Base-by-base conservation (phyloP, 805 yeast species). In the Yarrowia hollandica region DNA sequence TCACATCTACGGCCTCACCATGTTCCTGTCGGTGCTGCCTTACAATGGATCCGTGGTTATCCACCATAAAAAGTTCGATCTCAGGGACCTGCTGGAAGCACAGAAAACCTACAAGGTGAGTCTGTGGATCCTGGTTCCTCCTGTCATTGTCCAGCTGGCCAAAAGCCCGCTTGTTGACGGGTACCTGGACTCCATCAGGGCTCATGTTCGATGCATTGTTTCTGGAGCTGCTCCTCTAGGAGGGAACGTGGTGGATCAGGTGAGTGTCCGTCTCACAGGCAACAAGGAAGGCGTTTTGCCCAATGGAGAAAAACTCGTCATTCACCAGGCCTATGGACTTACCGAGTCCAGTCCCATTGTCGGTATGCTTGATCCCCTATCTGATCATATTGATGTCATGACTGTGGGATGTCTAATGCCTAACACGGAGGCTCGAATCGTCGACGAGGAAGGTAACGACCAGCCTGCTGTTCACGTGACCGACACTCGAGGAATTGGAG, bases 181-280 rank as follows among this genome's bases (percentile, higher is more conserved):
- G 74, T 70, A 67, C 65, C 39, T 70, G 68, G 61, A 74, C 66
- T 72, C 76, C 65, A 77, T 81, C 34, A 69, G 72, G 4, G 71
- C 69, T 25, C 67, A 75, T 9, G 68, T 80, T 23, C 66, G 69
- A 41, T 71, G 72, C 62, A 76, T 77, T 57, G 69, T 77, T 56
- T 64, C 64, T 14, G 79, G 81, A 54, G 81, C 84, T 11, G 79
- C 82, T 39, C 79, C 81, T 22, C 76, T 82, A 8, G 50, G 59
- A 2, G 59, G 59, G 15, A 41, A 55, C 23, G 48, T 55, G 1
- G 58, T 52, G 25, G 58, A 52, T 8, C 58, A 35, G 25, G 58
- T 52, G 1, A 8, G 14, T n/a, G 35, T 25, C 3, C 44, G 58
- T 10, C 15, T 52, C n/a, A 35, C 58, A 6, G 58, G 58, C 23